Percentiles rank a stretch among this genome's conserved stretches.
phyloP scores from a whole-genome alignment of 805 yeast species.

The Yamadazyma philogaea region DNA sequence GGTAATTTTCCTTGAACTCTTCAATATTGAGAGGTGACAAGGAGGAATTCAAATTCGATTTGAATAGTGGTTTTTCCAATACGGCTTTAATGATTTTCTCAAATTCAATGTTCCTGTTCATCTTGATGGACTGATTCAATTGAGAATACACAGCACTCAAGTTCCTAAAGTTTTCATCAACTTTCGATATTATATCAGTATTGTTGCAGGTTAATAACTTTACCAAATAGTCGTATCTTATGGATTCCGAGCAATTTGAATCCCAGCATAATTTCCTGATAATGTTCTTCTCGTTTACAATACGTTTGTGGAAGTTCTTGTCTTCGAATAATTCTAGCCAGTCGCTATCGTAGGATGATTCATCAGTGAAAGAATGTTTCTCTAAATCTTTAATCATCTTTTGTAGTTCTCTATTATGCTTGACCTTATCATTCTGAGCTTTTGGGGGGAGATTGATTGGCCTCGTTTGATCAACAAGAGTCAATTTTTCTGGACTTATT shows the following conservation, averaged over 20 bases:
- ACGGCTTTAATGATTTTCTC: conserved; percentile 22
- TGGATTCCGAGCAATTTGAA: conserved; percentile 25
- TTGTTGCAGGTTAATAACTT: conserved; percentile 18
- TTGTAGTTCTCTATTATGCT: conserved; percentile 56
- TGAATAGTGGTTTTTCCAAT: conserved; percentile 29
- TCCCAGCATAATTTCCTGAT: conserved; percentile 39
- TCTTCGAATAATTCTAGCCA: conserved; percentile 18
- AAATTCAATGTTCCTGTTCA: conserved; percentile 34
- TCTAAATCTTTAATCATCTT: conserved; percentile 42
- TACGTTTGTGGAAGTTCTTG: conserved; percentile 22
- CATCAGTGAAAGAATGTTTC: conserved; percentile 11
- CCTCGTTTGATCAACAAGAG: conserved; percentile 54
- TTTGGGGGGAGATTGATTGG: conserved; percentile 76
- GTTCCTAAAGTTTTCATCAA: conserved; percentile 18
- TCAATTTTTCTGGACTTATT: conserved; percentile 59
- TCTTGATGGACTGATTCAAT: conserved; percentile 27
- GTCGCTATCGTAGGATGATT: conserved; percentile 7
- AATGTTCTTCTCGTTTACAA: conserved; percentile 26
- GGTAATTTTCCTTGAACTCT: conserved; percentile 20
- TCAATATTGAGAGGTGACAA: conserved; percentile 8
- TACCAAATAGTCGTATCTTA: conserved; percentile 28
- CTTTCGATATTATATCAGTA: conserved; percentile 16
- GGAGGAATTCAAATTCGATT: conserved; percentile 20
- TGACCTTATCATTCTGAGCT: conserved; percentile 45
- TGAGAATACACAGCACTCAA: conserved; percentile 21